Base-by-base conservation (phyloP, 331 rosid species). In the Telfairia occidentalis region DNA sequence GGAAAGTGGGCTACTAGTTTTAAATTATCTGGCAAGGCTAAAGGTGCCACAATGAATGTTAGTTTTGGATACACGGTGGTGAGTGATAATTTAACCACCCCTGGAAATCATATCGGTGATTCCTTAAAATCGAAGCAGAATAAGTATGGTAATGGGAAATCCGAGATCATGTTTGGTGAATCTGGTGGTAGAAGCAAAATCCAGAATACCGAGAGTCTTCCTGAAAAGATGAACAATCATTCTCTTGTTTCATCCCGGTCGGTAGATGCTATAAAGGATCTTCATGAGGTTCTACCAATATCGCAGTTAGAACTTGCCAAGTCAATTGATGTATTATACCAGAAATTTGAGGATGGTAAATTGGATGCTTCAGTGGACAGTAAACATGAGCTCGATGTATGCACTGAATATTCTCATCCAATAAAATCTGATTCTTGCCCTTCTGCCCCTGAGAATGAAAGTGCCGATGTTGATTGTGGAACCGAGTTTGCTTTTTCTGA, bases 1-100 rank as follows among this genome's bases (percentile, higher is more conserved):
- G 90, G 92, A 76, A 84, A 84, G 58, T 92, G 96, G 96, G 82
- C 89, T 5, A 90, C 98, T 1, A 90, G 88, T 79, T 90, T 78
- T 84, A 82, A 83, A 77, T 77, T 90, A 78, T 82, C 90, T 5
- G 98, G 96, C 71, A 84, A 79, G 71, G 96, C 90, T 7, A 90
- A 67, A 75, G 90, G 96, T 76, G 96, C 92, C 10, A 52, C 53
- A 19, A 81, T 92, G 91, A 87, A 89, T 79, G 92, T 92, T 54
- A 92, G 92, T 83, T 92, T 92, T 81, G 92, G 90, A 52, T 92
- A 90, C 79, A 59, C 63, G 10, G 89, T 89, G 74, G 83, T 85
- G 71, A 80, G 78, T 77, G 92, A 92, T 88, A 90, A 81, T 73
- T 21, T 76, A 12, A 7, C 52, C 18, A 83, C 82, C 45, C 23